Conservation (phyloP, 2,329 filamentous ascomycete genomes). For the Blastomyces percursus region DNA sequence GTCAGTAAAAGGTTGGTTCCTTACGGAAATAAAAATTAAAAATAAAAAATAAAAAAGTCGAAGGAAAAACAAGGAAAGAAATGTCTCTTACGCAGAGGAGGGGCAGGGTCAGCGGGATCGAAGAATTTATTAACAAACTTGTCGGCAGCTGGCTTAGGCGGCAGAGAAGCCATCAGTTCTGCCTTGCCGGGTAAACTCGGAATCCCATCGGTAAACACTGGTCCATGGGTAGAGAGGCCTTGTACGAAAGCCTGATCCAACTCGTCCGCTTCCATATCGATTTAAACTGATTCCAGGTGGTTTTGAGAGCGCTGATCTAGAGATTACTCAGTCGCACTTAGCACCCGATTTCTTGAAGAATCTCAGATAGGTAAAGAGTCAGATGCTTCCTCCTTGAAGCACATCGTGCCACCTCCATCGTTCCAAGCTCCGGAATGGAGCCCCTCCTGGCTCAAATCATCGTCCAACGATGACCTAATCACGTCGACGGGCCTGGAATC, state of each 20-base stretch:
- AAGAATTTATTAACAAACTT: background rate
- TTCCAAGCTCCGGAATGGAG: background rate
- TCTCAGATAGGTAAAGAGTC: conserved; percentile 13
- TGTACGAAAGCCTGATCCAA: conserved; percentile 1
- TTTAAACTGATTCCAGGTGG: conserved; percentile 3
- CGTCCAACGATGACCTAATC: background rate
- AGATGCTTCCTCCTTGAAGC: conserved; percentile 20
- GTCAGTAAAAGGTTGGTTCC: background rate
- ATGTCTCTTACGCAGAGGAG: background rate
- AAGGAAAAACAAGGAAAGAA: background rate
- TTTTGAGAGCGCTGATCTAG: conserved; percentile 5
- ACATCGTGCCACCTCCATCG: conserved; percentile 21
- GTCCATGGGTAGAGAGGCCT: background rate
- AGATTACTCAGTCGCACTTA: background rate
- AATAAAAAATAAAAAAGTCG: background rate
- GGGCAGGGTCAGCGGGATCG: background rate
- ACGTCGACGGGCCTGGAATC: too few relatives aligned
- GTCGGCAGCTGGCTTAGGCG: background rate
- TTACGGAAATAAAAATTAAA: background rate
- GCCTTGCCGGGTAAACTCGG: background rate
- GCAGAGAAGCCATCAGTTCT: background rate
- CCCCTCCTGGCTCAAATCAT: background rate
- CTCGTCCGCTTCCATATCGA: background rate
- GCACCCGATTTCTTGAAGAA: conserved; percentile 5
- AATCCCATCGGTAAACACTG: background rate